Evolutionary conservation across 306 rosid genomes (phyloP), one percentile per base, ranked within the genome.

Genomic region (Pterocarpus santalinus): DNA sequence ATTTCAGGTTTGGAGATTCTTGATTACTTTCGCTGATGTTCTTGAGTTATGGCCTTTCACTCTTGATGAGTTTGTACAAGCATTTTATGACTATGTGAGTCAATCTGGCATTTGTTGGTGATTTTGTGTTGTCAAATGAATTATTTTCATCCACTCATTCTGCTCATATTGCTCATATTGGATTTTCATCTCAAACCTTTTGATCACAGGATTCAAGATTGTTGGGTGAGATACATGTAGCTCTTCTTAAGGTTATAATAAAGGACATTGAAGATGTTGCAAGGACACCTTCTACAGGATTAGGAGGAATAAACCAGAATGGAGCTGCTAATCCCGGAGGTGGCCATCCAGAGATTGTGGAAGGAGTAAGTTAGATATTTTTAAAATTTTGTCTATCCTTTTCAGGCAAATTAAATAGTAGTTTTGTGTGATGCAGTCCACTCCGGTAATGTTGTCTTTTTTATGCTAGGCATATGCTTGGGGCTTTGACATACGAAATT

Each of bases 201-300:
- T 83, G 81, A 86, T 88, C 66, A 77, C 89, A 96, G 99, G 99
- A 96, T 87, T 90, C 99, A 51, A 96, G 99, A 90, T 87, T 95
- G 88, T 80, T 92, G 80, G 94, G 96, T 17, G 99, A 95, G 93
- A 90, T 95, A 89, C 97, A 93, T 85, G 91, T 93, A 85, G 85
- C 97, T 76, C 90, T 95, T 83, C 87, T 95, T 71, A 90, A 88
- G 87, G 87, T 92, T 86, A 85, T 92, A 78, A 90, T 96, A 81
- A 96, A 96, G 87, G 99, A 96, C 83, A 93, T 96, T 57, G 99
- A 93, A 87, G 98, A 96, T 90, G 99, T 96, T 87, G 97, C 99
- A 57, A 90, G 99, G 86, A 93, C 97, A 66, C 99, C 98, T 61
- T 89, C 92, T 76, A 76, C 90, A 63, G 99, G 98, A 77, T 80